Evolutionary conservation across 148 eudicot genomes (phyloP), one percentile per base, ranked within the genome.

Genomic region (Camellia lanceoleosa): DNA sequence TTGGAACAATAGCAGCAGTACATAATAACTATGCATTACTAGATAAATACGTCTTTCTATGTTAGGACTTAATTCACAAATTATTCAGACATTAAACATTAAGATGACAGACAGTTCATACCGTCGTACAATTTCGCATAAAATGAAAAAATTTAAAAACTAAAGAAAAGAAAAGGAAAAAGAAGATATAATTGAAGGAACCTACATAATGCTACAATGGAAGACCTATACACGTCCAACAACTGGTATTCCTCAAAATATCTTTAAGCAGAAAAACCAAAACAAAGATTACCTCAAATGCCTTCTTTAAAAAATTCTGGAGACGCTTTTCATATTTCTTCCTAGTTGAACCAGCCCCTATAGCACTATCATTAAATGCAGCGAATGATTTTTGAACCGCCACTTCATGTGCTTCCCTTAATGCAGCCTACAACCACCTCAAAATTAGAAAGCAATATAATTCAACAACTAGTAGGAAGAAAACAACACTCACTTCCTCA

Each of bases 331-430:
- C 99, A 90, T 88, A 91, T 81, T 96, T 96, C 87, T 86, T 91
- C 86, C 98, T 86, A 13, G 82, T 88, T 76, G 89, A 68, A 78
- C 99, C 99, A 76, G 88, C 83, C 38, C 99, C 99, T 4, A 96
- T 94, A 64, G 99, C 99, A 88, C 82, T 89, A 69, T 78, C 87
- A 85, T 92, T 92, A 78, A 96, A 96, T 75, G 84, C 77, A 18
- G 84, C 83, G 82, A 91, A 61, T 2, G 97, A 87, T 76, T 86
- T 93, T 66, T 88, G 95, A 64, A 89, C 88, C 58, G 95, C 91
- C 72, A 80, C 91, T 88, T 93, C 98, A 78, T 96, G 95, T 73
- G 95, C 97, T 87, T 91, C 98, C 80, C 99, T 89, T 73, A 96
- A 81, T 38, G 90, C 89, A 85, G 82, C 97, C 99, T 96, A 85